Conservation (phyloP, 371 early-diverging fungal genomes). For the Mortierella sp. region DNA sequence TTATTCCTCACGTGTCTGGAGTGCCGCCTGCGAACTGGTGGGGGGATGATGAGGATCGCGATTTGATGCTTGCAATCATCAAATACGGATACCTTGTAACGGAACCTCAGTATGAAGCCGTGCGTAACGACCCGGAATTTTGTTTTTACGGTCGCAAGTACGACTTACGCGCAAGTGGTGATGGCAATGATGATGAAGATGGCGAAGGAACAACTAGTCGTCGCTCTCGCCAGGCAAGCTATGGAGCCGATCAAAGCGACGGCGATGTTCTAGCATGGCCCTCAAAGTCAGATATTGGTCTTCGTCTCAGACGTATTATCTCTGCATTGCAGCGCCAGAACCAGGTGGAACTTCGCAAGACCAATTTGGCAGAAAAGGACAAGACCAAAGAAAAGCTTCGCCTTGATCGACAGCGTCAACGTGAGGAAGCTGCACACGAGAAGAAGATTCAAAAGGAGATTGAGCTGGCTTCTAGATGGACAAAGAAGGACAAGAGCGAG, state of each 20-base stretch:
- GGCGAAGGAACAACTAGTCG: conserved; percentile 67
- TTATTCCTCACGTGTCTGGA: conserved; percentile 64
- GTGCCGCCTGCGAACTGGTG: conserved; percentile 83
- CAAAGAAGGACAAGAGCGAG: conserved; percentile 77
- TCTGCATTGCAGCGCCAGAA: conserved; percentile 75
- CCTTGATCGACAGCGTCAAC: conserved; percentile 60
- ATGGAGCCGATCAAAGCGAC: conserved; percentile 10
- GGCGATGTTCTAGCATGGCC: conserved; percentile 69
- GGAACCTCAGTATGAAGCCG: conserved; percentile 72
- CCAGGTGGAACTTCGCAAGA: conserved; percentile 58
- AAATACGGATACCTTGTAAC: conserved; percentile 82
- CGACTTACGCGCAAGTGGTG: conserved; percentile 55
- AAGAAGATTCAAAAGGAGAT: conserved; percentile 59
- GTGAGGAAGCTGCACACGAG: conserved; percentile 64
- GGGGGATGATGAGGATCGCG: conserved; percentile 87
- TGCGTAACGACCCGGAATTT: conserved; percentile 78
- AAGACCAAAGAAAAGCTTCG: conserved; percentile 58
- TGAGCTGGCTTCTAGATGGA: conserved; percentile 70
- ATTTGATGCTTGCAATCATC: conserved; percentile 81
- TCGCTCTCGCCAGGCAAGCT: conserved; percentile 21
- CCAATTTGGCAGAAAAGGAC: conserved; percentile 56
- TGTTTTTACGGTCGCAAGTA: conserved; percentile 72
- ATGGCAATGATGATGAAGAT: conserved; percentile 48
- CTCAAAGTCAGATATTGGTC: conserved; percentile 77
- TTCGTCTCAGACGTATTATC: conserved; percentile 78